Base-by-base conservation (phyloP, 2,329 filamentous ascomycete genomes). In the Hirsutella rhossiliensis region DNA sequence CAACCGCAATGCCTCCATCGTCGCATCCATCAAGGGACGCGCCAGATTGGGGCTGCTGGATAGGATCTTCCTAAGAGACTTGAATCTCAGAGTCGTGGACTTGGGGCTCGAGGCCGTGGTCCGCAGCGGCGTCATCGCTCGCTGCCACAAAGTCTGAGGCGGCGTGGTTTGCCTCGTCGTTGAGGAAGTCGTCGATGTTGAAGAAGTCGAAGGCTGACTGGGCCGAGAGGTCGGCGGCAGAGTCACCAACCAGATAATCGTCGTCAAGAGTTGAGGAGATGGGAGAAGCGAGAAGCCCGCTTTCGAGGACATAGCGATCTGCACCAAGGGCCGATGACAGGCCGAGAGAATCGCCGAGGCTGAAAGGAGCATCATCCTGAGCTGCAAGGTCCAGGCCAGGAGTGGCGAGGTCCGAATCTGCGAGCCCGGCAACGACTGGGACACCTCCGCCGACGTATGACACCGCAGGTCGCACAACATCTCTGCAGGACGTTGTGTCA, bases 381-480 rank as follows among this genome's bases (percentile, higher is more conserved):
- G 70, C 59, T 75, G 73, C 54, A 73, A 71, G 59, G 59, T 61
- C 57, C 68, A 70, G 48, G 61, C 62, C 57, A 65, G 67, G 53
- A 58, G 59, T 60, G 59, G 62, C 48, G 49, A 56, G 49, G 49
- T 57, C 51, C 45, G 59, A 56, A 63, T 67, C 61, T 57, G 68
- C 52, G 64, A 68, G 55, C 58, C 60, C 60, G 52, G 58, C 60
- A 65, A 69, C 56, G 64, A 62, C 62, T 61, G 64, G 58, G 68
- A 65, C 64, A 68, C 71, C 67, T 75, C 76, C 73, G 71, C 78
- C 84, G 85, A 90, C 82, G 80, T 89, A 90, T 82, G 92, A 97
- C 92, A 98, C 92, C 84, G 92, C 92, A 94, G 92, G 92, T 95
- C 92, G 65, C 84, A 97, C 92, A 97, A 96, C 90, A 96, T 83